Percentiles rank a stretch among this genome's conserved stretches.
Evolutionary conservation across 176 grass and related monocot species (phyloP).

Genomic region (Cenchrus fungigraminus): DNA sequence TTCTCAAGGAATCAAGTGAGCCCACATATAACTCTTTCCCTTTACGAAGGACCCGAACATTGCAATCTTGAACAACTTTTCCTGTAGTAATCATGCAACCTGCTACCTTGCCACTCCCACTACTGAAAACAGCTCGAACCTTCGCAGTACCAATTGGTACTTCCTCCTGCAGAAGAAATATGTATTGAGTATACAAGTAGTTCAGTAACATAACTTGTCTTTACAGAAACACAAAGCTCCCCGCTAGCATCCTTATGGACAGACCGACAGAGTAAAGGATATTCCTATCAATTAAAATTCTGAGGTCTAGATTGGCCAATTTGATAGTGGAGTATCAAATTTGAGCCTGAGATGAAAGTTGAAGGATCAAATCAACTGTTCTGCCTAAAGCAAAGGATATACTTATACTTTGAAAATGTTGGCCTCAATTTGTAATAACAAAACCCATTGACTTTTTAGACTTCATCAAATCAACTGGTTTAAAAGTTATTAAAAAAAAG

Average conservation of each 20-base stretch:
- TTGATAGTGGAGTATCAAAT: not conserved
- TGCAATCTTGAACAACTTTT: slow-evolving; percentile 77
- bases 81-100: slow-evolving; percentile 93
- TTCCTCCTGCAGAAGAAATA: slow-evolving; percentile 72
- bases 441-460: not conserved
- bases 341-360: not conserved
- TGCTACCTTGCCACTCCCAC: slow-evolving; percentile 87
- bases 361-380: slow-evolving; percentile 7
- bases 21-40: slow-evolving; percentile 71
- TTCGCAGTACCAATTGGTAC: slow-evolving; percentile 76
- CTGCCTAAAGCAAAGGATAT: not conserved
- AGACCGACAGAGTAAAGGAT: slow-evolving; percentile 3
- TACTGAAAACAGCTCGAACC: slow-evolving; percentile 94
- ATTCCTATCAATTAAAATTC: not conserved
- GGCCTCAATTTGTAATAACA: not conserved
- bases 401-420: not conserved
- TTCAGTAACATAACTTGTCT: slow-evolving; percentile 12
- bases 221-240: slow-evolving; percentile 2
- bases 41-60: slow-evolving; percentile 79
- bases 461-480: not conserved
- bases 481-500: slow-evolving; percentile 3
- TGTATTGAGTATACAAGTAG: slow-evolving; percentile 2
- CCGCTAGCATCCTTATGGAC: slow-evolving; percentile 10
- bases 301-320: not conserved
- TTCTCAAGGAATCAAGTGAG: slow-evolving; percentile 75